Evolutionary conservation across 2,329 filamentous ascomycete species (phyloP), one percentile per base, ranked within the genome.

Genomic region (Amauroascus verrucosus): DNA sequence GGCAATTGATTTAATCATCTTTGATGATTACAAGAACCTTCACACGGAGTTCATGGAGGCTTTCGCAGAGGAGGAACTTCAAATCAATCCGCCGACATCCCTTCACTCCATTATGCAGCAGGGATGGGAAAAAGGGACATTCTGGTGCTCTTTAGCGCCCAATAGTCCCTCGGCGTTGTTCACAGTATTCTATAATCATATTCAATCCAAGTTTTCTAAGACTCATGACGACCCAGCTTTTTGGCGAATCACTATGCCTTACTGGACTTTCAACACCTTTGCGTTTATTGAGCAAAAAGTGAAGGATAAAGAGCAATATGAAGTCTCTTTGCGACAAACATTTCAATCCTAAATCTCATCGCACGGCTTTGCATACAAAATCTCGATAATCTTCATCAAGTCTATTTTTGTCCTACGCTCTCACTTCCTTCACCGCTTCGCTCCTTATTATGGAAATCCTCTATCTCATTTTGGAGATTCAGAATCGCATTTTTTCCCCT

Each of bases 91-190:
- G 14, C 8, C 16, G 16, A 45, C 52, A 54, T 30, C 9, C 4
- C 30, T 60, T 49, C 7, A n/a, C 6, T 6, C n/a, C n/a, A 40
- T 59, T 38, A 48, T 59, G 57, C 53, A 60, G 30, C 51, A 60
- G 35, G 59, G 54, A 14, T 62, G 60, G 60, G 55, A 57, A 14
- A 60, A 24, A 20, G 62, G 61, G 9, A 65, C 58, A 0, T 64
- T 64, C 45, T 65, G 62, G 63, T 65, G 57, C 40, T 57, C 57
- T 35, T 57, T 63, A 7, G 62, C 63, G 11, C 55, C 62, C 14
- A 51, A 43, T 11, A 63, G 58, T 46, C 63, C 62, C 4, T 60
- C 52, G 9, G 62, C 55, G 3, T 50, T 65, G 20, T 60, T 62
- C 47, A 14, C 11, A 53, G 59, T 65, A 3, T 65, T 64, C 53